Percentiles rank a stretch among this genome's conserved stretches.
Evolutionary conservation across 2,329 filamentous ascomycete species (phyloP).

Genomic region (Penicillium occitanis): DNA sequence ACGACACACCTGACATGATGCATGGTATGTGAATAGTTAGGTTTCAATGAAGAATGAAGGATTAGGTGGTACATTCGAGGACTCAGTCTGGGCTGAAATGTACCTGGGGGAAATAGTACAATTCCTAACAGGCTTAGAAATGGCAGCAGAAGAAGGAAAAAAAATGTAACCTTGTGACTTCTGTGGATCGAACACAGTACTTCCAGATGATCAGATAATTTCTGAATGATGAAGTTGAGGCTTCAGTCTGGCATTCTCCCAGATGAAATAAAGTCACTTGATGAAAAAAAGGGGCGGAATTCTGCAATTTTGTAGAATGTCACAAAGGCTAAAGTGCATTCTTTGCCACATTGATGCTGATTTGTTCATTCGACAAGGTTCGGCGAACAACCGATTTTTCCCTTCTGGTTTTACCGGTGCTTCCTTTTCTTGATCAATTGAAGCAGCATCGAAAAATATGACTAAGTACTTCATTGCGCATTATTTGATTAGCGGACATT

Average conservation of each 20-base stretch:
- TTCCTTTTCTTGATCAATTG: neutral
- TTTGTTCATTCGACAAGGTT: neutral
- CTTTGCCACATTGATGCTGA: neutral
- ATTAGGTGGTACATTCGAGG: neutral
- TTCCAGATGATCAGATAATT: too few relatives aligned
- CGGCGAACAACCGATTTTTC: too few relatives aligned
- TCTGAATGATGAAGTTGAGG: too few relatives aligned
- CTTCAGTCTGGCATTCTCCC: too few relatives aligned
- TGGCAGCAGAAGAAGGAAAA: too few relatives aligned
- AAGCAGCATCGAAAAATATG: neutral
- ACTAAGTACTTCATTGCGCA: too few relatives aligned
- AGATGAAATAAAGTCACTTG: too few relatives aligned
- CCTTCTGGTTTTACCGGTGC: neutral
- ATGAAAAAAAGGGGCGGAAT: neutral
- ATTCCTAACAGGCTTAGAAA: too few relatives aligned
- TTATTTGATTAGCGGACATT: too few relatives aligned
- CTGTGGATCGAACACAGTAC: too few relatives aligned
- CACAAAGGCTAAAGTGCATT: neutral
- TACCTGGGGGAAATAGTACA: too few relatives aligned
- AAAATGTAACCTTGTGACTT: too few relatives aligned
- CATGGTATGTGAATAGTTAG: neutral
- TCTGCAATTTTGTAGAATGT: neutral
- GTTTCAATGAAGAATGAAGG: slow-evolving; percentile 3
- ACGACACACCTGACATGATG: neutral
- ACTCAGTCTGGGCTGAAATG: neutral